A percentile compares a stretch with the other conserved stretches of the same genome.
Conservation (phyloP, 441 rosid species). For the Theobroma grandiflorum region DNA sequence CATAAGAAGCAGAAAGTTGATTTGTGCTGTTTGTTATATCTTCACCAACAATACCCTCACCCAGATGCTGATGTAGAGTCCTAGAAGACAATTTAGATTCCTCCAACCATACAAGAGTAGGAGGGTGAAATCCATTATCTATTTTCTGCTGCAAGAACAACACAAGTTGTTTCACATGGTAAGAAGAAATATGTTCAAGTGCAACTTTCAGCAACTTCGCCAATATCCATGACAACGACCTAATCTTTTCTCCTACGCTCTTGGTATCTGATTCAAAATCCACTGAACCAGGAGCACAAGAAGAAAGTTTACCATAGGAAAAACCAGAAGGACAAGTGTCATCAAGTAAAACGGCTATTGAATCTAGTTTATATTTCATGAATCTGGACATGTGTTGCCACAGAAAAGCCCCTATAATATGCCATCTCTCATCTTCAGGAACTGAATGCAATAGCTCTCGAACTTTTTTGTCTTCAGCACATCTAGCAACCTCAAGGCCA, state of each 20-base stretch:
- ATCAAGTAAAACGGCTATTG: constrained; percentile 46
- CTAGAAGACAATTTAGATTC: constrained; percentile 56
- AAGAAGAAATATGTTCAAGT: constrained; percentile 71
- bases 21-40: constrained; percentile 44
- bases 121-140: constrained; percentile 58
- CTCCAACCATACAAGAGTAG: constrained; percentile 71
- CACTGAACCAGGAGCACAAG: constrained; percentile 37
- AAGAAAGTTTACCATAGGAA: constrained; percentile 42
- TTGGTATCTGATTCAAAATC: constrained; percentile 47
- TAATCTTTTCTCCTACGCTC: constrained; percentile 48
- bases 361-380: constrained; percentile 63
- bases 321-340: constrained; percentile 47
- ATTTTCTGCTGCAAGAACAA: constrained; percentile 59
- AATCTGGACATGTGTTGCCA: constrained; percentile 85
- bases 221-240: constrained; percentile 48
- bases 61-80: constrained; percentile 42
- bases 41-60: constrained; percentile 38
- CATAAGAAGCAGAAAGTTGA: constrained; percentile 52
- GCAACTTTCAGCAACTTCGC: constrained; percentile 55
- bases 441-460: constrained; percentile 50
- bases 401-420: constrained; percentile 67
- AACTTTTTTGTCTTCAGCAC: constrained; percentile 43
- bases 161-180: constrained; percentile 66
- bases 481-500: constrained; percentile 29
- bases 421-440: constrained; percentile 85